Base-by-base conservation (phyloP, 805 yeast genomes). In the Kuraishia floccosa region DNA sequence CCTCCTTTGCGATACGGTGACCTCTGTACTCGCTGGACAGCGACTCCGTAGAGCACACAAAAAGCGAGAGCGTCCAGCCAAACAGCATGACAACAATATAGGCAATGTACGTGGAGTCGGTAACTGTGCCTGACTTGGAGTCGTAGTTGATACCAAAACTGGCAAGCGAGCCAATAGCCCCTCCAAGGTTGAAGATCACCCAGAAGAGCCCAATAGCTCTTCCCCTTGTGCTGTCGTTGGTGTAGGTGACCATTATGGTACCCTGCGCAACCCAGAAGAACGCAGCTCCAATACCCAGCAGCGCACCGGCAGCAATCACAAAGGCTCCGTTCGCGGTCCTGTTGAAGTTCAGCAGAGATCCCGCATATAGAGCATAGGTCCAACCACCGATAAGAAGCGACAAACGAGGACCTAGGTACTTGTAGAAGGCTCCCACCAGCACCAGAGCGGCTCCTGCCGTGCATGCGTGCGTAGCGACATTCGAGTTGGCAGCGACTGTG, bases 181-280 rank as follows among this genome's bases (percentile, higher is more conserved):
- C 71, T 42, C 76, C 77, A 36, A 68, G 50, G 49, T 69, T 68
- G 58, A 71, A 71, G 34, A 71, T 67, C 37, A 67, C 58, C 76
- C 76, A 71, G 47, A 69, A 70, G 12, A 61, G 49, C 60, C 65
- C 63, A 27, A 70, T 59, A 30, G 67, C 72, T 20, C 49, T 47
- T 25, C 72, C 77, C 52, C 70, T 70, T 11, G 35, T 49, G 24
- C 50, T 41, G 46, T 70, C 76, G 18, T 64, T 43, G 1, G 75
- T 66, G 39, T 70, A 70, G 12, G 70, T 53, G 63, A 68, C 62
- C 38, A 71, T 63, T 28, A 70, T 62, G 20, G 66, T 50, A 26
- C 74, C 72, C 45, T 69, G 76, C 17, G 74, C 72, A 17, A 73
- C 63, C 77, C 77, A 71, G 30, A 69, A 52, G 25, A 57, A 46